phyloP scores from a whole-genome alignment of 2,329 filamentous ascomycete species.

The Diaporthe velutina region DNA sequence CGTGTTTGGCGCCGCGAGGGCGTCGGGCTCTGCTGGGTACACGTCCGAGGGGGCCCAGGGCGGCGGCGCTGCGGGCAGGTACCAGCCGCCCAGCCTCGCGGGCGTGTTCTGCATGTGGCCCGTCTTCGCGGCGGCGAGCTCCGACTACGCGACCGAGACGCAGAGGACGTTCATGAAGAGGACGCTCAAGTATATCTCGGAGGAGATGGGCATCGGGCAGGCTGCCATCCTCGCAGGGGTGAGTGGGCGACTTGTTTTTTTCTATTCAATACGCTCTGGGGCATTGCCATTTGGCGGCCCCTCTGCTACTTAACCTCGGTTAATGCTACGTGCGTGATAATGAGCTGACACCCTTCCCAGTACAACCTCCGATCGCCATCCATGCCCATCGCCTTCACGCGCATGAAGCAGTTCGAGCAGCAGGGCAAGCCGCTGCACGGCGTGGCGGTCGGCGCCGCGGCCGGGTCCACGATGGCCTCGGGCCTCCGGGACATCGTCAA shows the following conservation, averaged over 20 bases:
- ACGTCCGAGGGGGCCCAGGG: background rate
- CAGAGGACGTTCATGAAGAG: constrained; percentile 37
- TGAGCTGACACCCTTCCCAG: background rate
- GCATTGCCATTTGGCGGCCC: background rate
- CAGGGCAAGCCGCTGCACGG: constrained; percentile 35
- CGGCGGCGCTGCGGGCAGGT: background rate
- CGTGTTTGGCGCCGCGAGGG: constrained; percentile 32
- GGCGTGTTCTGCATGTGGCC: constrained; percentile 39
- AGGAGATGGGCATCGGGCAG: constrained; percentile 40
- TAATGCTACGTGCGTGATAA: background rate
- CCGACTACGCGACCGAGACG: constrained; percentile 36
- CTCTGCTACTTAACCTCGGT: no score
- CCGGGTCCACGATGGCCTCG: constrained; percentile 32
- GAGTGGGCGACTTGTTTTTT: background rate
- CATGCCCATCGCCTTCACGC: constrained; percentile 40
- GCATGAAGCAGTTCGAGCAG: constrained; percentile 38
- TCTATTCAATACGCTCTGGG: background rate
- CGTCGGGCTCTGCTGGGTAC: background rate
- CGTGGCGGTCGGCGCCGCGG: constrained; percentile 33
- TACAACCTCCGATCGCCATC: constrained; percentile 37
- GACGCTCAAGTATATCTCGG: constrained; percentile 37
- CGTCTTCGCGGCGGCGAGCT: constrained; percentile 39
- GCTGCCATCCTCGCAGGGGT: constrained; percentile 38
- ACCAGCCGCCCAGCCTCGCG: constrained; percentile 34
- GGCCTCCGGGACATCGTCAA: constrained; percentile 27